Conservation (phyloP, 148 eudicot genomes). For the Gaultheria prostrata region DNA sequence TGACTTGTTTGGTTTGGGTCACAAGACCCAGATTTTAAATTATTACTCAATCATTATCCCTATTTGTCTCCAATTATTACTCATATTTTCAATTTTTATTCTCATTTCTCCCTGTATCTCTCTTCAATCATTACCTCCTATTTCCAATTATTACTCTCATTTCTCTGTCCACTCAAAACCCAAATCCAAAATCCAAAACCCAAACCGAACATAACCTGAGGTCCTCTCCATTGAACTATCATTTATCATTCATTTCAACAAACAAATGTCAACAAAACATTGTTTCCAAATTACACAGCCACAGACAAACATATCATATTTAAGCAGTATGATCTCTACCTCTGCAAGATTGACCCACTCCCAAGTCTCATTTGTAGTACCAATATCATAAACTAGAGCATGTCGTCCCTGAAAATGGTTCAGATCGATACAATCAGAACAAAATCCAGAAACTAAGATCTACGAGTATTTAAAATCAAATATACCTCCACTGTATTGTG, state of each 20-base stretch:
- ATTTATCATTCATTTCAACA: not conserved
- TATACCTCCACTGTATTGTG: slow-evolving; percentile 48
- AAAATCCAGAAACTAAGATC: not conserved
- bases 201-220: too few relatives aligned
- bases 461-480: not conserved
- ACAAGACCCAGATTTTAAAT: too few relatives aligned
- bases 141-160: too few relatives aligned
- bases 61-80: too few relatives aligned
- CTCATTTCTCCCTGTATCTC: too few relatives aligned
- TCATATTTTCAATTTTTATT: too few relatives aligned
- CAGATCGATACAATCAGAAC: slow-evolving; percentile 18
- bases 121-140: too few relatives aligned
- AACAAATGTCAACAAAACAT: not conserved
- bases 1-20: too few relatives aligned
- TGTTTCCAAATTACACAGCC: not conserved
- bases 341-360: slow-evolving; percentile 64
- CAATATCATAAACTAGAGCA: slow-evolving; percentile 53
- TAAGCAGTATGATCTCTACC: slow-evolving; percentile 31
- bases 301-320: not conserved
- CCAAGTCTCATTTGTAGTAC: slow-evolving; percentile 53
- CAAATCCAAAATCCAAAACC: too few relatives aligned
- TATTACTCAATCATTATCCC: too few relatives aligned
- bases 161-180: too few relatives aligned
- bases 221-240: not conserved
- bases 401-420: slow-evolving; percentile 43